Evolutionary conservation across 2,329 filamentous ascomycete genomes (phyloP).

Genomic region (Curvularia sp.): DNA sequence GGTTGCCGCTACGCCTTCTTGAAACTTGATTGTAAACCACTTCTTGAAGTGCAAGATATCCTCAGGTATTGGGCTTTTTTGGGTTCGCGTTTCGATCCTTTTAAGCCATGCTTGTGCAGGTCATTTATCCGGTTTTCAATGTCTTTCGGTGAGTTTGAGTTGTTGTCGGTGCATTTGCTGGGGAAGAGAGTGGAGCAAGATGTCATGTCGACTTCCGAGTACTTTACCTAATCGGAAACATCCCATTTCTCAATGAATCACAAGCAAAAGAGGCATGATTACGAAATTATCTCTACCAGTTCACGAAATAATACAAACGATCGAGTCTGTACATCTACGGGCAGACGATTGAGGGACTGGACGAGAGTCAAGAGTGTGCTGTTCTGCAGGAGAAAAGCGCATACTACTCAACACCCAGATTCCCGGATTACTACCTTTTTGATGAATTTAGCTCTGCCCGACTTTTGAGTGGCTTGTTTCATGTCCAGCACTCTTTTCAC

Average conservation of each 20-base stretch:
- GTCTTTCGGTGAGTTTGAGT: slow-evolving; percentile 11
- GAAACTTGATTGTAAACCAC: not conserved
- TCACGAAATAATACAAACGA: too few relatives aligned
- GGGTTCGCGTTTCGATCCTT: not conserved
- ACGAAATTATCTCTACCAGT: too few relatives aligned
- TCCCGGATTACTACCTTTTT: too few relatives aligned
- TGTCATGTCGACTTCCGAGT: not conserved
- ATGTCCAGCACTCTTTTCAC: too few relatives aligned
- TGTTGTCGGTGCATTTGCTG: slow-evolving; percentile 8
- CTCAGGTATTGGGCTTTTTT: not conserved
- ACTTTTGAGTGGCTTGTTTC: too few relatives aligned
- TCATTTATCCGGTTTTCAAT: not conserved
- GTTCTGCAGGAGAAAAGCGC: not conserved
- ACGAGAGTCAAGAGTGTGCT: not conserved
- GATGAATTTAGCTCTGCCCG: too few relatives aligned
- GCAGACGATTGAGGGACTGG: too few relatives aligned
- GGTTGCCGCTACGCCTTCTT: not conserved
- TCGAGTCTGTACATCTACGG: too few relatives aligned
- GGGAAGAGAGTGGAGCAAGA: not conserved
- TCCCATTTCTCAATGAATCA: not conserved
- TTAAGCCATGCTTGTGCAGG: not conserved
- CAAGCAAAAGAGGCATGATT: too few relatives aligned
- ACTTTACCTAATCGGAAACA: not conserved
- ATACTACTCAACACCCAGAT: too few relatives aligned
- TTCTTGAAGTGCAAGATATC: slow-evolving; percentile 3